Evolutionary conservation across 208 protist species (phyloP).

Genomic region (Trypanosoma grayi): DNA sequence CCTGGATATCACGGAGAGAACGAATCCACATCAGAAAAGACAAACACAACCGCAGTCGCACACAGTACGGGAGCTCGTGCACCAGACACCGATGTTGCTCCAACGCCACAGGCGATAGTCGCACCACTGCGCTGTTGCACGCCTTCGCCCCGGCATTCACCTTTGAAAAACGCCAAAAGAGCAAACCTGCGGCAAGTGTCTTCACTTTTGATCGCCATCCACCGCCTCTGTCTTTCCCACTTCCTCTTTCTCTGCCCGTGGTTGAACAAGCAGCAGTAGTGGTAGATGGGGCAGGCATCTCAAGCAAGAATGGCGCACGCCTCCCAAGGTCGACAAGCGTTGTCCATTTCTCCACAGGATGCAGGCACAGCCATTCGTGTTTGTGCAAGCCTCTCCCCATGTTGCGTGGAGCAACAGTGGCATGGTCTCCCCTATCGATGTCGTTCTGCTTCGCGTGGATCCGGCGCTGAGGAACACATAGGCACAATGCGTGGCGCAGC

Average conservation of each 20-base stretch:
- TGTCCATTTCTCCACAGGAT: constrained; percentile 77
- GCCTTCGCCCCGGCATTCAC: neutral
- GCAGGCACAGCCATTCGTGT: constrained; percentile 45
- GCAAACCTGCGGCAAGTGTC: neutral
- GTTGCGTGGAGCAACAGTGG: neutral
- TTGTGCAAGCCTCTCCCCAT: neutral
- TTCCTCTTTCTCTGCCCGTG: neutral
- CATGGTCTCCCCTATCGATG: neutral
- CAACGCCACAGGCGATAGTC: constrained; percentile 21
- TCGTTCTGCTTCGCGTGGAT: neutral
- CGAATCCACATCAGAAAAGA: constrained; percentile 70
- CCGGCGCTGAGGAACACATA: neutral
- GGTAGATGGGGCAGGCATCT: constrained; percentile 15
- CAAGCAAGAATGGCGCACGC: constrained; percentile 44
- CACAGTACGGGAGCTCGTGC: constrained; percentile 47
- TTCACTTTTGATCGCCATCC: no score
- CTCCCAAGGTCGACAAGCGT: constrained; percentile 62
- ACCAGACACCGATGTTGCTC: constrained; percentile 33
- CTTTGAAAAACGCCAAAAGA: neutral
- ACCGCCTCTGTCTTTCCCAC: neutral
- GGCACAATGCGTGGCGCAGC: neutral
- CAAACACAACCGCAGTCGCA: constrained; percentile 54
- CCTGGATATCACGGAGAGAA: constrained; percentile 61
- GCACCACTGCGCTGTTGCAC: constrained; percentile 23
- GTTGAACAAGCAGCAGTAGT: no score